These are phyloP conservation scores for Geotrichum siamense DNA, from an alignment of 1,139 yeast genomes.

Conservation along the genomic window DNA sequence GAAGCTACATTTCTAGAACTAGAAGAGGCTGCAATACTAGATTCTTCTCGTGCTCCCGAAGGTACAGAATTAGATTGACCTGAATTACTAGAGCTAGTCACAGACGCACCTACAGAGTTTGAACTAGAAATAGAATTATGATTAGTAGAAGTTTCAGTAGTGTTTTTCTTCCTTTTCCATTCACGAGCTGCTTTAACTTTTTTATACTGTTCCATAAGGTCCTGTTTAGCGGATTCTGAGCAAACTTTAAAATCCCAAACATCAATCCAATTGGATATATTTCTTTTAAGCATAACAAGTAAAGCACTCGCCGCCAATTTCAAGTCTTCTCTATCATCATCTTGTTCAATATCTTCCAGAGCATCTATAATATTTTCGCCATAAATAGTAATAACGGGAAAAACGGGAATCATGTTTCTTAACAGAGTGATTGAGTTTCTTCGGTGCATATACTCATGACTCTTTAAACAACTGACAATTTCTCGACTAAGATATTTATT, in stretches of 20 bases:
- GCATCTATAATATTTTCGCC: constrained; percentile 48
- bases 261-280: constrained; percentile 50
- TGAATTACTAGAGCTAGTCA: background rate
- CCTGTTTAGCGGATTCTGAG: constrained; percentile 22
- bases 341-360: constrained; percentile 43
- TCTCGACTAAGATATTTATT: constrained; percentile 46
- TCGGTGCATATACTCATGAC: constrained; percentile 68
- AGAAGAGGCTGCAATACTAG: background rate
- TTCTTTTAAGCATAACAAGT: constrained; percentile 60
- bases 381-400: constrained; percentile 65
- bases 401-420: constrained; percentile 56
- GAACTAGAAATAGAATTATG: background rate
- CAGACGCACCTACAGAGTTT: background rate
- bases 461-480: constrained; percentile 44
- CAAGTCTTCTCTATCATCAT: constrained; percentile 72
- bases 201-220: constrained; percentile 21
- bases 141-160: background rate
- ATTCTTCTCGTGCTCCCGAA: constrained; percentile 4
- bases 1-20: background rate
- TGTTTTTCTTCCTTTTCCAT: constrained; percentile 8
- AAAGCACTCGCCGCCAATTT: constrained; percentile 73
- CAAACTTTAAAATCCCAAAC: constrained; percentile 28
- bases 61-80: constrained; percentile 4
- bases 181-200: constrained; percentile 19
- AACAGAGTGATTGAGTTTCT: constrained; percentile 74